Base-by-base conservation (phyloP, 2,329 filamentous ascomycete species). In the Talaromyces albobiverticillius region DNA sequence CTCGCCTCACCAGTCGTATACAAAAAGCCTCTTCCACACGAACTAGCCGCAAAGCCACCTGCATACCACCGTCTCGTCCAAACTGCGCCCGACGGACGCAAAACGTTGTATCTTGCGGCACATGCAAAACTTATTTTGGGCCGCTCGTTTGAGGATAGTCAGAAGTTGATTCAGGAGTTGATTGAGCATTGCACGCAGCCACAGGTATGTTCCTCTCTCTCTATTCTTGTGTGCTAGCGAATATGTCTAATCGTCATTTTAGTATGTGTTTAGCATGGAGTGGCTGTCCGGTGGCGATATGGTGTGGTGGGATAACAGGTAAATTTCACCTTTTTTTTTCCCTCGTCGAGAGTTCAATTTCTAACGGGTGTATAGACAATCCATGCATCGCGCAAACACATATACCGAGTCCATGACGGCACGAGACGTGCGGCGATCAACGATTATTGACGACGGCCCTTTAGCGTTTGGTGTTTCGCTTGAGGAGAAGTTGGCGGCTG, bases 301-400 rank as follows among this genome's bases (percentile, higher is more conserved):
- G 63, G 61, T 65, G 9, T 65, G 62, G 64, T 67, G 63, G 64
- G 63, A 67, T 57, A 66, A 67, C 54, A 53, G 57, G 57, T 54
- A 42, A 54, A 13, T 11, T 6, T 5, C 8, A n/a, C 23, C 22
- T 10, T 20, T n/a, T 14, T 7, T 31, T 8, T 26, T 45, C 3
- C 9, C 34, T 36, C 16, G 7, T 18, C 32, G 11, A 22, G 2
- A 23, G 31, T 25, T 23, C 8, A n/a, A 8, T 10, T 45, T 5
- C 46, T 46, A 16, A 47, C 18, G 25, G n/a, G 26, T 14, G 16
- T 20, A 10, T 38, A 63, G 62, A 34, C 62, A 64, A 57, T 61
- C 61, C 6, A 66, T 67, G 63, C 64, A 67, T 54, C 60, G 62
- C 10, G 63, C 64, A 16, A 66, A 62, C 51, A 55, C 58, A 9